Evolutionary conservation across 805 yeast genomes (phyloP).

Genomic region (Monosporozyma aquatica): DNA sequence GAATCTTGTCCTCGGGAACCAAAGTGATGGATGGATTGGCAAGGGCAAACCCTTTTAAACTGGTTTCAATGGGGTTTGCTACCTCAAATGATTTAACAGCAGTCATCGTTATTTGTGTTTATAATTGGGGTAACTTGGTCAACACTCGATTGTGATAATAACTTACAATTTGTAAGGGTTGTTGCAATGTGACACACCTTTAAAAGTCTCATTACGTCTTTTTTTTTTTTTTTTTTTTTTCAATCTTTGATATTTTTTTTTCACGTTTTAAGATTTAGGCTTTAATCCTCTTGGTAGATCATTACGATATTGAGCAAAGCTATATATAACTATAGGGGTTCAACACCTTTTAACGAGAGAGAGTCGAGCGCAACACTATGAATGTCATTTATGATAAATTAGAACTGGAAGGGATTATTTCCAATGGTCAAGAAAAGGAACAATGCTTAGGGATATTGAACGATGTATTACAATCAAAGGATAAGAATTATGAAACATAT

Average conservation of each 20-base stretch:
- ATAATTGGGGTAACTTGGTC: neutral
- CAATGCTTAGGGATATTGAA: slow-evolving; percentile 21
- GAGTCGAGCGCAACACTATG: neutral
- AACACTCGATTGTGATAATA: no score
- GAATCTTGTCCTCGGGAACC: slow-evolving; percentile 32
- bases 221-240: no score
- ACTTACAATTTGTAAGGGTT: no score
- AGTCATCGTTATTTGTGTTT: slow-evolving; percentile 7
- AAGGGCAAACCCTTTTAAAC: slow-evolving; percentile 33
- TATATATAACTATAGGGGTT: no score
- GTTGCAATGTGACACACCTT: no score
- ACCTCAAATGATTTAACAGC: slow-evolving; percentile 33
- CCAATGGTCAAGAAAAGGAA: neutral
- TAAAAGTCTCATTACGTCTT: no score
- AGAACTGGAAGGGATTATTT: neutral
- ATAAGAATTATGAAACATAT: slow-evolving; percentile 36
- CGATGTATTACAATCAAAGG: slow-evolving; percentile 40
- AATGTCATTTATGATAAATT: slow-evolving; percentile 1
- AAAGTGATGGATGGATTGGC: slow-evolving; percentile 33
- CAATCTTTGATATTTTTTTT: no score
- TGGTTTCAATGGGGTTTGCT: slow-evolving; percentile 30
- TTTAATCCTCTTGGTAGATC: no score
- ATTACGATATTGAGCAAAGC: no score
- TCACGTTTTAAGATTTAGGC: no score
- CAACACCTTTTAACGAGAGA: no score